These are phyloP conservation scores for Diutina scorzettiae DNA, from an alignment of 1,139 yeast species.

Conservation along the genomic window DNA sequence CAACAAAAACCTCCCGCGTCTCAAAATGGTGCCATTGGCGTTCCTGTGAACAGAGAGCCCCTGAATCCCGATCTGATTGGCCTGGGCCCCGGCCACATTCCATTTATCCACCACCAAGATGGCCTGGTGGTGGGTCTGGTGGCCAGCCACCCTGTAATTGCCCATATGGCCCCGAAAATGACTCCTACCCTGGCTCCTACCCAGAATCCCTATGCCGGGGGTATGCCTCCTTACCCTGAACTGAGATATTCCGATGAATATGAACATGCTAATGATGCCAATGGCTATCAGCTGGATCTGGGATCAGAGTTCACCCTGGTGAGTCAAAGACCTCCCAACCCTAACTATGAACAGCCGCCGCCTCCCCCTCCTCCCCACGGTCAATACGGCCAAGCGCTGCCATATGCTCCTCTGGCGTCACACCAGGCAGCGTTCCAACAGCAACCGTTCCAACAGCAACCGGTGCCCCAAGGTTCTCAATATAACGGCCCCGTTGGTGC, in stretches of 20 bases:
- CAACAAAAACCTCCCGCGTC: not conserved
- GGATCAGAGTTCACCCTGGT: constrained; percentile 1
- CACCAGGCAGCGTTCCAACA: not conserved
- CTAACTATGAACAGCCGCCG: not conserved
- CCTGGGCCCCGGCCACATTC: not conserved
- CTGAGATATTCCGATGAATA: not conserved
- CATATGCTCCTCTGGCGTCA: no score
- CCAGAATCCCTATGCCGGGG: constrained; percentile 8
- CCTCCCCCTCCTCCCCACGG: not conserved
- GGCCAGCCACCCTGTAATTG: not conserved
- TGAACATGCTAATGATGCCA: not conserved
- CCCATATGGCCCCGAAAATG: constrained; percentile 1
- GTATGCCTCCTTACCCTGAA: not conserved
- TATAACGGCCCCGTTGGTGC: no score
- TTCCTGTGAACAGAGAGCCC: not conserved
- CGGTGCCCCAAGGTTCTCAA: not conserved
- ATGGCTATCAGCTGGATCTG: constrained; percentile 3
- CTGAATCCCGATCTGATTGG: not conserved
- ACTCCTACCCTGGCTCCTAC: not conserved
- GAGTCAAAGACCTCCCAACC: constrained; percentile 3
- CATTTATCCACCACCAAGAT: not conserved
- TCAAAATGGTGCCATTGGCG: not conserved
- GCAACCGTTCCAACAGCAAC: not conserved
- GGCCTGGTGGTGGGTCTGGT: constrained; percentile 5
- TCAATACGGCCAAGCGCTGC: no score